Evolutionary conservation across 805 yeast genomes (phyloP).

Genomic region (Candida krabiensis): DNA sequence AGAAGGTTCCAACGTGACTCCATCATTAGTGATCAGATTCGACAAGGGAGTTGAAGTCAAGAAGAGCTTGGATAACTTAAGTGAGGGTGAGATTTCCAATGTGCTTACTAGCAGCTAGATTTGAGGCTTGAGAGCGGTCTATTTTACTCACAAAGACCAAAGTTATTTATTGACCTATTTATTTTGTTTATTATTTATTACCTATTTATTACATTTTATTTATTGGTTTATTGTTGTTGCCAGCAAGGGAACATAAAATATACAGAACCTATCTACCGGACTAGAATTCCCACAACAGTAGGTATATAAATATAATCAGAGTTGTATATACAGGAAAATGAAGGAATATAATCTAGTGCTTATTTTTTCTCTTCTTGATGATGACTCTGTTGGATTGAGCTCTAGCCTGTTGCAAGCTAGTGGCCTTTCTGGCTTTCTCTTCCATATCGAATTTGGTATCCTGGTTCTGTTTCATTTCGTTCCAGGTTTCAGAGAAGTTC

Average conservation of each 20-base stretch:
- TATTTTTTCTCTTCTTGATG: constrained; percentile 25
- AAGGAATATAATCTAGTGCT: neutral
- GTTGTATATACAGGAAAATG: too few species aligned
- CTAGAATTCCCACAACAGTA: too few species aligned
- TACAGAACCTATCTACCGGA: too few species aligned
- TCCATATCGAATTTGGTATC: constrained; percentile 26
- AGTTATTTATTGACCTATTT: constrained; percentile 10
- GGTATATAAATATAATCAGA: too few species aligned
- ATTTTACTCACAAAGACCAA: neutral
- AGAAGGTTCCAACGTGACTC: constrained; percentile 72
- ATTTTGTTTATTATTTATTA: neutral
- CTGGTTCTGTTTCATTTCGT: constrained; percentile 30
- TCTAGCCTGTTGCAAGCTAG: constrained; percentile 25
- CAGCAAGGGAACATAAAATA: neutral
- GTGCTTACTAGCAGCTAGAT: constrained; percentile 24
- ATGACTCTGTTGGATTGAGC: constrained; percentile 29
- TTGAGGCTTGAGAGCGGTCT: neutral
- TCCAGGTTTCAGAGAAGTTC: constrained; percentile 31
- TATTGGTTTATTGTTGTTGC: too few species aligned
- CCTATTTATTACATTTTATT: neutral
- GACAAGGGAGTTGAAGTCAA: constrained; percentile 54
- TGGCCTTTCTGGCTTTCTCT: constrained; percentile 30
- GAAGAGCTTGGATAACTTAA: constrained; percentile 48
- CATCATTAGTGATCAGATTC: constrained; percentile 73
- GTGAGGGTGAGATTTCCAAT: constrained; percentile 42